Conservation (phyloP, 805 yeast species). For the Aciculoconidium aculeatum region DNA sequence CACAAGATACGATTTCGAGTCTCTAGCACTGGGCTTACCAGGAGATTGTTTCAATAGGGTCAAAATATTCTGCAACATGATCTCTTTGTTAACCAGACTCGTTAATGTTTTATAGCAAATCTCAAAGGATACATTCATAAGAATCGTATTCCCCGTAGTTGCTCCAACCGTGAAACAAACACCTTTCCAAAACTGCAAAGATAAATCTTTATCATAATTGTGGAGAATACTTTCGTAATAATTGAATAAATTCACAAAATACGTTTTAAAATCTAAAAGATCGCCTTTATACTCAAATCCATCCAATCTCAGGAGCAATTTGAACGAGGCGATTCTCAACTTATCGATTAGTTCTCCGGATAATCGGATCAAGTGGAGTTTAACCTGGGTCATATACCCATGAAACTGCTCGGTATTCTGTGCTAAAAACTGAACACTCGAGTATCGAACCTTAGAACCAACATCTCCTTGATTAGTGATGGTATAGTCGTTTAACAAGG, state of each 20-base stretch:
- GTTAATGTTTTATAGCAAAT: too few relatives aligned
- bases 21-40: conserved; percentile 10
- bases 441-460: conserved; percentile 66
- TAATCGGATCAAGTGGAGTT: conserved; percentile 44
- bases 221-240: conserved; percentile 4
- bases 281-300: neutral
- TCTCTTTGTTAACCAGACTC: too few relatives aligned
- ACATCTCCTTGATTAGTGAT: conserved; percentile 83
- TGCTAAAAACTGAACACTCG: conserved; percentile 39
- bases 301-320: conserved; percentile 25
- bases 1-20: conserved; percentile 17
- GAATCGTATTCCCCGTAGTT: conserved; percentile 39
- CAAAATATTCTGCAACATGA: conserved; percentile 12
- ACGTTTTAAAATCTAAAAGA: conserved; percentile 1
- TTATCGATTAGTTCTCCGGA: conserved; percentile 60
- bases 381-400: conserved; percentile 13
- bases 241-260: conserved; percentile 5
- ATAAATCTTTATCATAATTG: conserved; percentile 7
- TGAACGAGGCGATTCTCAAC: conserved; percentile 39
- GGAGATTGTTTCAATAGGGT: conserved; percentile 14
- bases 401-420: conserved; percentile 13
- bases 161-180: conserved; percentile 53
- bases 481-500: conserved; percentile 68
- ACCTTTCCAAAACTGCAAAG: conserved; percentile 50
- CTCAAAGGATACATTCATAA: conserved; percentile 40